Percentiles rank a stretch among this genome's conserved stretches.
Evolutionary conservation across 2,329 filamentous ascomycete genomes (phyloP).

Genomic region (Sphaerulina vaccinii): DNA sequence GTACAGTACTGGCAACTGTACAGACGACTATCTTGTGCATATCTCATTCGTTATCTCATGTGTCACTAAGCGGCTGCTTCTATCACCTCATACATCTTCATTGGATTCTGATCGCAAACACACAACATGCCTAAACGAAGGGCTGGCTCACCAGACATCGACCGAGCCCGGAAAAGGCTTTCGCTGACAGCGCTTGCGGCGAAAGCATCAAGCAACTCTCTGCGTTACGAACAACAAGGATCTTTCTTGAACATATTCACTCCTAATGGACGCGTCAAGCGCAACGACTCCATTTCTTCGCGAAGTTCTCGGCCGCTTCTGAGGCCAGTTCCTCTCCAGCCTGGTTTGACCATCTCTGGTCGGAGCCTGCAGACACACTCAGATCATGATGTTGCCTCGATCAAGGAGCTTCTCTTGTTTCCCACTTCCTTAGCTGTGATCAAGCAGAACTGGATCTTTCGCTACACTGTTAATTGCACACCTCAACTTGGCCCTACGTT

Average conservation of each 20-base stretch:
- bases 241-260: constrained; percentile 20
- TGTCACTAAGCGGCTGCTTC: neutral
- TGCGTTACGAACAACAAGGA: constrained; percentile 21
- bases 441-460: constrained; percentile 23
- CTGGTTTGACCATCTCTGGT: constrained; percentile 23
- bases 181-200: constrained; percentile 20
- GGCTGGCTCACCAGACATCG: constrained; percentile 4
- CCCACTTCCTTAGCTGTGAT: constrained; percentile 25
- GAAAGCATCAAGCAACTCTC: constrained; percentile 17
- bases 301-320: constrained; percentile 12
- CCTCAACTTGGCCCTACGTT: constrained; percentile 24
- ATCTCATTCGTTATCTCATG: neutral
- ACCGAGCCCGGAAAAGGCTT: constrained; percentile 15
- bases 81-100: neutral
- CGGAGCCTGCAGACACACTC: constrained; percentile 19
- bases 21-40: neutral
- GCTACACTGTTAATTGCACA: constrained; percentile 25
- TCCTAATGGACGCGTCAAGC: constrained; percentile 12
- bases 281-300: constrained; percentile 11
- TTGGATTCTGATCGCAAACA: neutral
- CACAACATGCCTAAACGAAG: constrained; percentile 18
- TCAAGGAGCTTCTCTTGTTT: constrained; percentile 22
- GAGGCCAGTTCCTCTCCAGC: constrained; percentile 16
- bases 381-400: constrained; percentile 19
- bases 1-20: neutral